phyloP scores from a whole-genome alignment of 1,139 yeast species.

The Blastobotrys buckinghamii region DNA sequence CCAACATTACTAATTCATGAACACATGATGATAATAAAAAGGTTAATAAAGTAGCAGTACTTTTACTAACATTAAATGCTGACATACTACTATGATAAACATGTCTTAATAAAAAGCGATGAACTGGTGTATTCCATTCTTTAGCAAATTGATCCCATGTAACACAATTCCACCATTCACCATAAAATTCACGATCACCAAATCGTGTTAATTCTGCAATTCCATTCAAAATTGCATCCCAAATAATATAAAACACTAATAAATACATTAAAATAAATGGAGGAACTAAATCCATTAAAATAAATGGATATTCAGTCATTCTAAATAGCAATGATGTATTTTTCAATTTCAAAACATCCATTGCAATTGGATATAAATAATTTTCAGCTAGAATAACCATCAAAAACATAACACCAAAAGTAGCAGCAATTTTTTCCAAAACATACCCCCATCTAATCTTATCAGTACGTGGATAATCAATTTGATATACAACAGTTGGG shows the following conservation, averaged over 20 bases:
- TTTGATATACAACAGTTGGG: slow-evolving; percentile 70
- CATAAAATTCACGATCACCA: slow-evolving; percentile 90
- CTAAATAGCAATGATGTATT: slow-evolving; percentile 44
- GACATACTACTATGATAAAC: slow-evolving; percentile 90
- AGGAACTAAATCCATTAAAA: slow-evolving; percentile 72
- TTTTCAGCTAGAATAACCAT: slow-evolving; percentile 82
- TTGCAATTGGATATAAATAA: slow-evolving; percentile 68
- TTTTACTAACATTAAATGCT: slow-evolving; percentile 59
- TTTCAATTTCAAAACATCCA: slow-evolving; percentile 50
- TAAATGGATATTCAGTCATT: slow-evolving; percentile 48
- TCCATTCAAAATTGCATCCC: slow-evolving; percentile 89
- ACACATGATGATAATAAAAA: slow-evolving; percentile 74
- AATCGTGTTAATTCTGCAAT: slow-evolving; percentile 81
- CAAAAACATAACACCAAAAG: slow-evolving; percentile 77
- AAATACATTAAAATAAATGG: slow-evolving; percentile 71
- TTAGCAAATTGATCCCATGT: slow-evolving; percentile 94
- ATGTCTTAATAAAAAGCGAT: slow-evolving; percentile 79
- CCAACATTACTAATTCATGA: slow-evolving; percentile 91
- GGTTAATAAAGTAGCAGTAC: slow-evolving; percentile 70
- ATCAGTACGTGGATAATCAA: slow-evolving; percentile 72
- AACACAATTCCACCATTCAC: slow-evolving; percentile 96
- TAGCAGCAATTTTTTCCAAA: slow-evolving; percentile 64
- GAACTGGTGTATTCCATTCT: slow-evolving; percentile 96
- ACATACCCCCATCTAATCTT: slow-evolving; percentile 66
- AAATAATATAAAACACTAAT: slow-evolving; percentile 77